A percentile compares a stretch with the other conserved stretches of the same genome.
These are phyloP conservation scores for Fusarium duplospermum DNA, from an alignment of 2,329 filamentous ascomycete genomes.

Conservation along the genomic window DNA sequence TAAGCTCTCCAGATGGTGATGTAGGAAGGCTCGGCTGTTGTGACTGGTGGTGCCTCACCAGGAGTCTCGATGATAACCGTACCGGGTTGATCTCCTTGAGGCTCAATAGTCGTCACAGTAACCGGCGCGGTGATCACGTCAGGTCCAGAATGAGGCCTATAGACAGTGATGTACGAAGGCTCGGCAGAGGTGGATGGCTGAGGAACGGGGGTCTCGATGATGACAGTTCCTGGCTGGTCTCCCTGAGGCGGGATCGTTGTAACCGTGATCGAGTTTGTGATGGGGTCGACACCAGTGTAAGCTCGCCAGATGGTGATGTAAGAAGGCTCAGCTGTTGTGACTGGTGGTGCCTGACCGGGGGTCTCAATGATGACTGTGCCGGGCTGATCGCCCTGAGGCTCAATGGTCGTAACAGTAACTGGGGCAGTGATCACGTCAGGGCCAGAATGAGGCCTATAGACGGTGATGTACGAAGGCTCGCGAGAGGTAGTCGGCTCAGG, in stretches of 20 bases:
- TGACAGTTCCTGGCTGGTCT: conserved; percentile 23
- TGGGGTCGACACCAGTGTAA: conserved; percentile 12
- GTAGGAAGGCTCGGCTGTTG: neutral
- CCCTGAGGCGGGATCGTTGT: conserved; percentile 17
- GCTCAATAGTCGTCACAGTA: conserved; percentile 7
- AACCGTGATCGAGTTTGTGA: conserved; percentile 24
- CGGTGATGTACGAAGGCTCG: conserved; percentile 19
- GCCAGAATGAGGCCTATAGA: conserved; percentile 26
- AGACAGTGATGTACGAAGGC: neutral
- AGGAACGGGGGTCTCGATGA: conserved; percentile 26
- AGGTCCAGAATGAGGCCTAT: neutral
- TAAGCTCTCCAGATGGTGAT: too few relatives aligned
- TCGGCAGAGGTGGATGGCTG: neutral
- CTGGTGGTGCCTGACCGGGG: neutral
- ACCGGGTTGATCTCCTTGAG: neutral
- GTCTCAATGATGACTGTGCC: conserved; percentile 32
- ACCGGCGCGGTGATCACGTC: neutral
- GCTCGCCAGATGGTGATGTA: conserved; percentile 3
- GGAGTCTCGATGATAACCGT: conserved; percentile 33
- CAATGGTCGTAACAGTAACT: conserved; percentile 20
- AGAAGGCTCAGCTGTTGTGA: neutral
- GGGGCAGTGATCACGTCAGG: conserved; percentile 11
- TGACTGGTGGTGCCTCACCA: neutral
- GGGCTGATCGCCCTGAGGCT: conserved; percentile 14
- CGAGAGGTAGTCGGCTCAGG: conserved; percentile 13